Percentiles rank a stretch among this genome's conserved stretches.
These are phyloP conservation scores for Geotrichum carabidarum DNA, from an alignment of 1,139 yeast genomes.

Conservation along the genomic window DNA sequence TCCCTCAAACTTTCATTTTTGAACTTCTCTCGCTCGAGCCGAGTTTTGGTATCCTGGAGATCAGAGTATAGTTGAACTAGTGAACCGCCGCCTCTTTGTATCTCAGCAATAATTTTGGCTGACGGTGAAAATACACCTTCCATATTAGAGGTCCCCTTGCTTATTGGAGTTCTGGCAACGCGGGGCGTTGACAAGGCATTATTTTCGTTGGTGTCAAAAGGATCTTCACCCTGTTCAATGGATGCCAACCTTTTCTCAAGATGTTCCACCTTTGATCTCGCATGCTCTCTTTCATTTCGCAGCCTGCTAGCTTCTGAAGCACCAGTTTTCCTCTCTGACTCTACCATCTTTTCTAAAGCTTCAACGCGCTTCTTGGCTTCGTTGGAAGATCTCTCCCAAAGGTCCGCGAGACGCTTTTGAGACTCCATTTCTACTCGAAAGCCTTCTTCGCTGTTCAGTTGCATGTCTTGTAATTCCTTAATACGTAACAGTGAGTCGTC, in stretches of 20 bases:
- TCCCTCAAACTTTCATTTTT: slow-evolving; percentile 65
- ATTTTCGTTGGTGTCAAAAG: slow-evolving; percentile 24
- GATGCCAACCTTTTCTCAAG: slow-evolving; percentile 30
- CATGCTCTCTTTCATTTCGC: slow-evolving; percentile 32
- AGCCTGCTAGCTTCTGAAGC: slow-evolving; percentile 33
- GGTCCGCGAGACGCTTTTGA: slow-evolving; percentile 57
- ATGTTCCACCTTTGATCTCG: slow-evolving; percentile 27
- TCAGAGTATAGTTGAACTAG: slow-evolving; percentile 66
- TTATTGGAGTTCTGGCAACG: slow-evolving; percentile 14
- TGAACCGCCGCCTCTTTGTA: slow-evolving; percentile 53
- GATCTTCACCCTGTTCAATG: slow-evolving; percentile 33
- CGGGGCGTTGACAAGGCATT: slow-evolving; percentile 4
- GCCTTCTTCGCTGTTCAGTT: slow-evolving; percentile 47
- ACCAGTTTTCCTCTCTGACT: slow-evolving; percentile 37
- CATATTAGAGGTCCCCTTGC: slow-evolving; percentile 17
- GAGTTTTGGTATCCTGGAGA: slow-evolving; percentile 55
- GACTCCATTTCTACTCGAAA: slow-evolving; percentile 58
- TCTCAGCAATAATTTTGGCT: slow-evolving; percentile 45
- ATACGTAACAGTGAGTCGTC: slow-evolving; percentile 42
- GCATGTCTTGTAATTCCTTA: slow-evolving; percentile 47
- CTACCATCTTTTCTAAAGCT: slow-evolving; percentile 44
- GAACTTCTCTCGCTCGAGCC: slow-evolving; percentile 62
- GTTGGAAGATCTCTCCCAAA: slow-evolving; percentile 49
- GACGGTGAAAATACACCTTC: slow-evolving; percentile 40
- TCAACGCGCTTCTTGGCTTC: slow-evolving; percentile 33